Evolutionary conservation across 225 moss, liverwort and hornwort genomes (phyloP).

Genomic region (Straminergon stramineum): DNA sequence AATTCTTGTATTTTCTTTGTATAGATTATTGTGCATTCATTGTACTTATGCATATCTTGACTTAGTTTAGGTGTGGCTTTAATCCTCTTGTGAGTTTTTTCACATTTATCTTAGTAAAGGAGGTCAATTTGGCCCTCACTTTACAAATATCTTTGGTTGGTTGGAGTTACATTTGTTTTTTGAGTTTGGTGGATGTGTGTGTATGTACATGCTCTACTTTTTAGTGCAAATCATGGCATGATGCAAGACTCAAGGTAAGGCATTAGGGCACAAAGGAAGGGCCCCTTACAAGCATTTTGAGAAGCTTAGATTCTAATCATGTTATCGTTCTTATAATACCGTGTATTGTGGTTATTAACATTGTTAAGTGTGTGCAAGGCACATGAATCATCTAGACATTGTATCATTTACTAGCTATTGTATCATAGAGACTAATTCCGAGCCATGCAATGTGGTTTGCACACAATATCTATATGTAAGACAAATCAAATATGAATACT

Average conservation of each 20-base stretch:
- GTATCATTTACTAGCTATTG: background rate
- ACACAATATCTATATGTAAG: background rate
- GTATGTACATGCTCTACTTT: background rate
- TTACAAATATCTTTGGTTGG: background rate
- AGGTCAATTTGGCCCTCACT: background rate
- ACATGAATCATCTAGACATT: background rate
- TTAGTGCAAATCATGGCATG: rapidly evolving
- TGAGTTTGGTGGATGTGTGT: background rate
- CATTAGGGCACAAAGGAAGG: background rate
- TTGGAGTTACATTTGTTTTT: background rate
- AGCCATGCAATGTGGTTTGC: rapidly evolving
- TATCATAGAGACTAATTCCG: background rate
- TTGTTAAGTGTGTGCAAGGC: background rate
- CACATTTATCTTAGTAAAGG: background rate
- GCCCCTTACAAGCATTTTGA: background rate
- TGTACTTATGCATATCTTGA: background rate
- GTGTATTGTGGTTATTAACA: background rate
- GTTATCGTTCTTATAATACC: background rate
- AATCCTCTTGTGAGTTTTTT: background rate
- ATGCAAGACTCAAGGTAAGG: background rate
- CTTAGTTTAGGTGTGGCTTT: background rate
- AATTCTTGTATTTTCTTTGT: background rate
- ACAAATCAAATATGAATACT: background rate
- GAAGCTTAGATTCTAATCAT: background rate
- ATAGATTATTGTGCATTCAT: background rate